These are phyloP conservation scores for Fomitopsis serialis DNA, from an alignment of 768 basidiomycete genomes.

Conservation along the genomic window DNA sequence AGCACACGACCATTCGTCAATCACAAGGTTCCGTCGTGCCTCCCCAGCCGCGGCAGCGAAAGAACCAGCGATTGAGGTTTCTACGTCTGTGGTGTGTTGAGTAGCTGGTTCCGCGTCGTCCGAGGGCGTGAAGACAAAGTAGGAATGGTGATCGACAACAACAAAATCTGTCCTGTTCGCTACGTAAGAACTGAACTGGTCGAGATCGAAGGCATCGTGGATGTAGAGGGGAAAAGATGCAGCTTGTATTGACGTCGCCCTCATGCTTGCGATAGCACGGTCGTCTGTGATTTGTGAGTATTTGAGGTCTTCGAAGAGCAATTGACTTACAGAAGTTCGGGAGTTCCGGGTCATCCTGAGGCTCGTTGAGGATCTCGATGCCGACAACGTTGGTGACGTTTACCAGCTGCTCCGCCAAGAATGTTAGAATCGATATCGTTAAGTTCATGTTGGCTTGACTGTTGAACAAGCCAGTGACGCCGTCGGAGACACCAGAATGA, in stretches of 20 bases:
- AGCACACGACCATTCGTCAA: conserved; percentile 50
- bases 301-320: neutral
- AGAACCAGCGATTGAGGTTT: conserved; percentile 16
- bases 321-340: conserved; percentile 33
- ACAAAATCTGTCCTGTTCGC: conserved; percentile 52
- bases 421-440: conserved; percentile 37
- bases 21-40: conserved; percentile 37
- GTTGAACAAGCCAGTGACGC: conserved; percentile 33
- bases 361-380: conserved; percentile 48
- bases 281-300: conserved; percentile 32
- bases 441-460: conserved; percentile 29
- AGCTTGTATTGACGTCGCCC: conserved; percentile 32
- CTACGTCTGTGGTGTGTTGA: conserved; percentile 37
- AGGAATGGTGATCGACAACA: conserved; percentile 70
- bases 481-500: conserved; percentile 41
- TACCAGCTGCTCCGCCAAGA: conserved; percentile 24
- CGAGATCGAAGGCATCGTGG: conserved; percentile 62
- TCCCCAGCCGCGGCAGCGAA: conserved; percentile 25
- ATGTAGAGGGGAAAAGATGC: conserved; percentile 55
- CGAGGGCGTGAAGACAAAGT: conserved; percentile 57
- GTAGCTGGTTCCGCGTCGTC: conserved; percentile 43
- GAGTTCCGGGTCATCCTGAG: conserved; percentile 42
- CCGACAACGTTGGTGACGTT: conserved; percentile 38
- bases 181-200: conserved; percentile 44
- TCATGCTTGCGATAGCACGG: conserved; percentile 44